These are phyloP conservation scores for Euphorbia pulcherrima DNA, from an alignment of 345 rosid genomes.

Conservation along the genomic window DNA sequence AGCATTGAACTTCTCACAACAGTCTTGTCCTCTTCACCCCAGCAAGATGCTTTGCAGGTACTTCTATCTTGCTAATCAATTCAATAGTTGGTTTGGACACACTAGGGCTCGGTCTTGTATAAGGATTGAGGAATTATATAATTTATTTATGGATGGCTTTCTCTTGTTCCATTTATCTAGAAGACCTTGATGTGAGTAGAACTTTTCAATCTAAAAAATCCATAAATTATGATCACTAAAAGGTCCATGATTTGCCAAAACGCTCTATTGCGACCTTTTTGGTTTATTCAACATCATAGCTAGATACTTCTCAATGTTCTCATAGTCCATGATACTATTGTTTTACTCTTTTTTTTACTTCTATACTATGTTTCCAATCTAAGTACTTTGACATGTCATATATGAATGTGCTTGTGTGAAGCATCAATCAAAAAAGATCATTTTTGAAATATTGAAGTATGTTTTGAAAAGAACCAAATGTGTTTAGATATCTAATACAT, in stretches of 20 bases:
- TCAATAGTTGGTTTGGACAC: neutral
- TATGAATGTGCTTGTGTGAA: neutral
- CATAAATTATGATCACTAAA: neutral
- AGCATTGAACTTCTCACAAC: conserved; percentile 77
- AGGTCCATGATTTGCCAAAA: neutral
- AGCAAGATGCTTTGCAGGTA: conserved; percentile 78
- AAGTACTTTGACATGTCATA: neutral
- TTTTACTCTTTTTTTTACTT: too few relatives aligned
- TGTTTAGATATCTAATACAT: neutral
- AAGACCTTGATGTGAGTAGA: neutral
- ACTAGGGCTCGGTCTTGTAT: neutral
- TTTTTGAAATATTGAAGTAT: neutral
- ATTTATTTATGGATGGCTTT: neutral
- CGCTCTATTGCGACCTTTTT: neutral
- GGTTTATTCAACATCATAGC: neutral
- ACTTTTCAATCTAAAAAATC: neutral
- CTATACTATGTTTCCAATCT: too few relatives aligned
- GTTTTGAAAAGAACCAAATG: neutral
- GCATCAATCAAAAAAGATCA: neutral
- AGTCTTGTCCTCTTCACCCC: conserved; percentile 74
- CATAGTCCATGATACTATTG: neutral
- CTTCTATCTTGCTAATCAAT: conserved; percentile 7
- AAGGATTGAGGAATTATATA: neutral
- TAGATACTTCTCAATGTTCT: neutral
- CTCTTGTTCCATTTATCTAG: neutral